Evolutionary conservation across 2,329 filamentous ascomycete genomes (phyloP), one percentile per base, ranked within the genome.

Genomic region (Alternaria postmessia): DNA sequence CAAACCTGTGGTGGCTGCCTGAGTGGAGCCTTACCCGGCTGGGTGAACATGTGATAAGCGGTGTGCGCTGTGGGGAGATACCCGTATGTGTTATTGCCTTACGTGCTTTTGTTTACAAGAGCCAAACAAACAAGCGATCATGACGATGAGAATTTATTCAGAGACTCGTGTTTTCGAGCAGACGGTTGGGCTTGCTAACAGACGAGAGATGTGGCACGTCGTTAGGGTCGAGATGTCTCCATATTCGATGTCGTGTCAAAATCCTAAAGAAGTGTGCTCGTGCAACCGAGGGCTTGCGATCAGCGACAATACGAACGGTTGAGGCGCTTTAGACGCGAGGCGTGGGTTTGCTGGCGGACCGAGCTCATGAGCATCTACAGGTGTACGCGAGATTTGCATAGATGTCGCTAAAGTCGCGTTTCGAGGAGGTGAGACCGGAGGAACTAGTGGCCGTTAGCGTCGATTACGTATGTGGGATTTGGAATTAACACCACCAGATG

Each of bases 401-500:
- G 32, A 26, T 28, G 46, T 36, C 52, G 54, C 48, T 52, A 55
- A 54, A 56, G 34, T 60, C 46, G 38, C 55, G 69, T 65, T 66
- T 67, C 57, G 55, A 65, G 57, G 62, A 49, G 54, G 34, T 55
- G 53, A 58, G 54, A 49, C 38, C 49, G 54, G 34, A 48, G 43
- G 42, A 44, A 43, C 61, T 61, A 41, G 57, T 14, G 58, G 48
- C 65, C 48, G 53, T 62, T 68, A 71, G 70, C 68, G 66, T 54
- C 54, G 56, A 51, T 62, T 58, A 46, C 61, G 51, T 58, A 22
- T 63, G 32, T 46, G 51, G 44, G 62, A 75, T 74, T 75, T 75
- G 64, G 67, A 75, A 75, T 75, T 69, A 67, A 51, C 22, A 63
- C 62, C 52, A 69, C 61, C 56, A 67, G 60, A 61, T 57, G 36